These are phyloP conservation scores for Neurospora sp. DNA, from an alignment of 495 filamentous ascomycete species.

Conservation along the genomic window DNA sequence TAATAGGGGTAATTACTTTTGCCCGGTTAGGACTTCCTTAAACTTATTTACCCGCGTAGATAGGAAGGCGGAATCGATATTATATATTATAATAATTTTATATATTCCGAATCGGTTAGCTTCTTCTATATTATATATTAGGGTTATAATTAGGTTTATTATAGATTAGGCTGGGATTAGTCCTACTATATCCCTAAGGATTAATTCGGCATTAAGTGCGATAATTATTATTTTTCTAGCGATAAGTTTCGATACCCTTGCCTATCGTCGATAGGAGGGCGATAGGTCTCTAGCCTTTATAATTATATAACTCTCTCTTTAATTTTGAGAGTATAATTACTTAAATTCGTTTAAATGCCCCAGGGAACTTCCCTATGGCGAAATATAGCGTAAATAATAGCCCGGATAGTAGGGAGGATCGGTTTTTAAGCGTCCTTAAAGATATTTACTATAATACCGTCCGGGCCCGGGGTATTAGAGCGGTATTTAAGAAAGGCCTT, in stretches of 20 bases:
- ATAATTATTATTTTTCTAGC: neutral
- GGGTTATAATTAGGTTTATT: neutral
- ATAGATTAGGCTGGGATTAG: neutral
- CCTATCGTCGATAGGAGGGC: neutral
- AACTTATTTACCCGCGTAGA: neutral
- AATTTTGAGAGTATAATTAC: neutral
- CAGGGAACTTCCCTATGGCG: neutral
- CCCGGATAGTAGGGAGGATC: neutral
- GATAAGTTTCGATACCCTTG: neutral
- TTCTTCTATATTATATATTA: neutral
- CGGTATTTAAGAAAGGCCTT: neutral
- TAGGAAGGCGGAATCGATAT: neutral
- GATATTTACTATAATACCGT: neutral
- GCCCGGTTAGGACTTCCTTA: rapidly evolving
- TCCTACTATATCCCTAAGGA: neutral
- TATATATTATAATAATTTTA: neutral
- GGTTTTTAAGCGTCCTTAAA: rapidly evolving
- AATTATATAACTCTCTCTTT: neutral
- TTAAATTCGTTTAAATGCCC: neutral
- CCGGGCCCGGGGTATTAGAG: no score
- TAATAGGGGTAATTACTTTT: neutral
- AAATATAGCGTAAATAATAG: neutral
- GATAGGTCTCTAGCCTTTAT: neutral
- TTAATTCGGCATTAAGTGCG: rapidly evolving
- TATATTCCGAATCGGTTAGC: neutral